Evolutionary conservation across 1,284 basidiomycete genomes (phyloP).

Genomic region (Puccinia triticina): DNA sequence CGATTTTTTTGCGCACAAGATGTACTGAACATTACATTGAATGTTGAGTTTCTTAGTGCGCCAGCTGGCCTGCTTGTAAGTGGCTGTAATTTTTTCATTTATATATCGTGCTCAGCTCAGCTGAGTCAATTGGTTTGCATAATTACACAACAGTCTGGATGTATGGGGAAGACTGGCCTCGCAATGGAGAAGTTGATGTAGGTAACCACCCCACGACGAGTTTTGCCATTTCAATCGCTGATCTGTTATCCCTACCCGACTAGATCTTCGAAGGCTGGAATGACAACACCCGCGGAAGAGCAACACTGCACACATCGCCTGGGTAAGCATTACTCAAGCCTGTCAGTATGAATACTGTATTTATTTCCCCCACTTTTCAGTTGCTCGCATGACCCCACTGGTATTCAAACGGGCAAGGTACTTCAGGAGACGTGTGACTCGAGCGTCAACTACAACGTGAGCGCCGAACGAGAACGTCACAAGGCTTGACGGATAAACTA

Average conservation of each 20-base stretch:
- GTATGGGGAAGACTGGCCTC: slow-evolving; percentile 31
- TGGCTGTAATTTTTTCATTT: not conserved
- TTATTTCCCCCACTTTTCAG: not conserved
- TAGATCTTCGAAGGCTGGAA: slow-evolving; percentile 49
- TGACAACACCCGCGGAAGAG: not conserved
- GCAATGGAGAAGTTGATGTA: slow-evolving; percentile 39
- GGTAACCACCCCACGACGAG: not conserved
- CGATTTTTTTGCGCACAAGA: not conserved
- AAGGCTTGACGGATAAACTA: not conserved
- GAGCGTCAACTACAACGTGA: slow-evolving; percentile 45
- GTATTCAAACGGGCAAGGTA: slow-evolving; percentile 39
- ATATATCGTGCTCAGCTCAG: not conserved
- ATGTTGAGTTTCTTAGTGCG: slow-evolving; percentile 21
- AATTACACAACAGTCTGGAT: slow-evolving; percentile 32
- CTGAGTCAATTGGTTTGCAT: not conserved
- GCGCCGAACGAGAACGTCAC: not conserved
- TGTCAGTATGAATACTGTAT: not conserved
- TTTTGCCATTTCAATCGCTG: not conserved
- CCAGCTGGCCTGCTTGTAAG: slow-evolving; percentile 44
- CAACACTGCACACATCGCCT: slow-evolving; percentile 16
- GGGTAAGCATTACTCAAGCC: not conserved
- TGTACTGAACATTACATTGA: not conserved
- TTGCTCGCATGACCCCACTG: slow-evolving; percentile 40
- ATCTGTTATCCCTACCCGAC: not conserved
- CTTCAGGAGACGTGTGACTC: slow-evolving; percentile 35